Base-by-base conservation (phyloP, 805 yeast genomes). In the Ogataea naganishii region DNA sequence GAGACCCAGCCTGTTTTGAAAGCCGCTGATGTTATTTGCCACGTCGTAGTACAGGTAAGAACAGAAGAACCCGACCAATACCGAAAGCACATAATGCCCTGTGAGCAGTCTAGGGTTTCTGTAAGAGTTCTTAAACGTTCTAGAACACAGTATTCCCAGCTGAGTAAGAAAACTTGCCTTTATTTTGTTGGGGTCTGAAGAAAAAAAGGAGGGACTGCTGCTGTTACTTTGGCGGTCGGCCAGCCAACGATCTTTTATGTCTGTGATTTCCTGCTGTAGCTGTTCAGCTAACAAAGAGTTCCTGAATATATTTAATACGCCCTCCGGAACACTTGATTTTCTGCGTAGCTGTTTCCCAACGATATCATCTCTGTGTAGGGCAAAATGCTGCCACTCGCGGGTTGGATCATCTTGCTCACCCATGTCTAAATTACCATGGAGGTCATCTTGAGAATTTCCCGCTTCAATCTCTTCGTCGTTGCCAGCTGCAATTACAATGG, bases 1-100 rank as follows among this genome's bases (percentile, higher is more conserved):
- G 36, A 92, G 62, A 0, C 98, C 98, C 40, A 92, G 65, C 44
- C 98, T 69, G 56, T 92, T 92, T 54, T 92, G 98, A 64, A 92
- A 92, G 0, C 98, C 98, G 46, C 95, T 77, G 32, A 92, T 89
- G 51, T 89, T 96, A 49, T 85, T 81, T 24, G 76, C 63, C 16
- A 89, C 76, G 46, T 85, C 67, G 57, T 78, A 89, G 53, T 92
- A 92, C 23, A 92, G 62, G 29, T 72, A 72, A 0, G 97, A 96
- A 55, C 95, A 78, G 56, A 89, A 81, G 4, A 76, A 47, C 1
- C 95, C 96, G 53, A 89, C 72, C 11, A 77, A 51, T 7, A 83
- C 55, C 0, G 96, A 79, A 36, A 89, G 62, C 2, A 80, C 60
- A 47, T 89, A 89, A 46, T 92, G 94, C 1, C 92, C 82, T 36